phyloP scores from a whole-genome alignment of 2,329 filamentous ascomycete species.

The Neopestalotiopsis rosae region DNA sequence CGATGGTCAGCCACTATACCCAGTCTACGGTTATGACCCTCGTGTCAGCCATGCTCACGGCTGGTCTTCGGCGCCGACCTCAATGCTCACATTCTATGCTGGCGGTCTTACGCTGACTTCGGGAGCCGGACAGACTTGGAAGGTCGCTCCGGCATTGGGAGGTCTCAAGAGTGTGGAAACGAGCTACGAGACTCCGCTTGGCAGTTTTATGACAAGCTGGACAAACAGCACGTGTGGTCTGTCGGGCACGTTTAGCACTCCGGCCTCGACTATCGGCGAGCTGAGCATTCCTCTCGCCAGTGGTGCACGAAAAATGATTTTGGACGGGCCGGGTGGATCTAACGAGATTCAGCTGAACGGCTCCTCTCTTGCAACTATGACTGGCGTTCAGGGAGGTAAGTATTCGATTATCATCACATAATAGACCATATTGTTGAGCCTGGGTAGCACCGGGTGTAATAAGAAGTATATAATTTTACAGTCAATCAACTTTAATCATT shows the following conservation, averaged over 20 bases:
- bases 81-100: conserved; percentile 47
- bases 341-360: not conserved
- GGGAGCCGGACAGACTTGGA: conserved; percentile 41
- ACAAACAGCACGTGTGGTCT: not conserved
- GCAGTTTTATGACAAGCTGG: not conserved
- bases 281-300: not conserved
- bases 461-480: too few species aligned
- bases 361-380: not conserved
- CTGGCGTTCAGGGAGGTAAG: not conserved
- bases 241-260: not conserved
- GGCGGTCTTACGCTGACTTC: conserved; percentile 47
- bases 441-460: too few species aligned
- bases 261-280: not conserved
- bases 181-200: not conserved
- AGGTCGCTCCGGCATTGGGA: not conserved
- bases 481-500: too few species aligned
- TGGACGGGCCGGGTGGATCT: not conserved
- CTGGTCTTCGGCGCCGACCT: conserved; percentile 43
- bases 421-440: not conserved
- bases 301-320: not conserved
- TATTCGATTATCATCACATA: not conserved
- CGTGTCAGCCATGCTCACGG: conserved; percentile 52
- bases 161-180: not conserved
- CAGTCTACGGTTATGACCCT: conserved; percentile 35
- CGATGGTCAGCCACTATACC: conserved; percentile 63